Evolutionary conservation across 2,329 filamentous ascomycete genomes (phyloP), one percentile per base, ranked within the genome.

Genomic region (Sclerotinia trifoliorum): DNA sequence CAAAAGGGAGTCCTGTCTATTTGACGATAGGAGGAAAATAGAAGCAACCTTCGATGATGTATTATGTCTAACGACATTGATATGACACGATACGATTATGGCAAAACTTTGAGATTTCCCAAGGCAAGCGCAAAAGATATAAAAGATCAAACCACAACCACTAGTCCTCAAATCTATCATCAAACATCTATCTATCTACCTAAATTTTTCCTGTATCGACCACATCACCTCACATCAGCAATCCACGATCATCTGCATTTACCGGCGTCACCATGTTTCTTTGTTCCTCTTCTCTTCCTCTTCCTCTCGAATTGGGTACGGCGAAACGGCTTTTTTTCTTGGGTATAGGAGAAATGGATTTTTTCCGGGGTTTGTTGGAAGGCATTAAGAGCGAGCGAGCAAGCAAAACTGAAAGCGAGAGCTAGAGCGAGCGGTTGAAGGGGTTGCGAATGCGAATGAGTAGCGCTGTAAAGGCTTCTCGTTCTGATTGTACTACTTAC

Each of bases 401-500:
- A 6, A 35, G 51, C 51, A 13, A 19, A 54, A 29, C 24, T 54
- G 24, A 55, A 55, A 55, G 52, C 26, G 26, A 21, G 52, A 55
- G 19, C 7, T 42, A 42, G 35, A 56, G 5, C 29, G 54, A 56
- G 32, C 32, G 42, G 58, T 24, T 61, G 44, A 61, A 5, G 42
- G 19, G 26, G n/a, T n/a, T n/a, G n/a, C n/a, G n/a, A n/a, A 55
- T 55, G 19, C 26, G 58, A 49, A 61, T 61, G 58, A 61, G 29
- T 35, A 35, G 13, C 13, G 44, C 58, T 35, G 7, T 35, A 7
- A 61, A 61, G 44, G 44, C 58, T 35, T 32, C 58, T 61, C 15
- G 44, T 61, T 61, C 29, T 48, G 29, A 35, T 49, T 61, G 58
- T 61, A 61, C 44, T 61, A 49, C 26, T 61, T 61, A 61, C 58